Evolutionary conservation across 2,329 filamentous ascomycete genomes (phyloP).

Genomic region (Botrytis fabae): DNA sequence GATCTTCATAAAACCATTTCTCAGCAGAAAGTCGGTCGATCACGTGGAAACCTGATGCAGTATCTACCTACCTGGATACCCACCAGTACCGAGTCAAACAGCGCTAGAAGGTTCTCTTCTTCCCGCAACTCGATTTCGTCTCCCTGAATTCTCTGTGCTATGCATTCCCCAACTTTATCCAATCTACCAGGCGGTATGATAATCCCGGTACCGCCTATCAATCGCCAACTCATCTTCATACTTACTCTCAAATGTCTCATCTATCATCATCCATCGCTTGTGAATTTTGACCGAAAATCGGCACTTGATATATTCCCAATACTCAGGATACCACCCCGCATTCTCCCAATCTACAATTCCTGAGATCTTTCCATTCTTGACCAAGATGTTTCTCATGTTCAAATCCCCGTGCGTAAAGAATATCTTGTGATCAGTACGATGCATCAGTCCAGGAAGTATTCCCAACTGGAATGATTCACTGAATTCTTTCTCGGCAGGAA

Average conservation of each 20-base stretch:
- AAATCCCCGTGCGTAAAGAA: background rate
- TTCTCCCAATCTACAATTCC: conserved; percentile 1
- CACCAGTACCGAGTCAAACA: background rate
- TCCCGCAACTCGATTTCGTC: background rate
- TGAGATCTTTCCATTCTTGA: background rate
- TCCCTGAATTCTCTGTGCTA: background rate
- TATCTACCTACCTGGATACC: background rate
- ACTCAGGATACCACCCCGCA: background rate
- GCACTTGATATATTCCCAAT: background rate
- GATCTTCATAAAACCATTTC: background rate
- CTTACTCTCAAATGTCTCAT: background rate
- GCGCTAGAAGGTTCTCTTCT: background rate
- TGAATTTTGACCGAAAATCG: background rate
- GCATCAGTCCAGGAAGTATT: background rate
- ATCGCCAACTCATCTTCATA: background rate
- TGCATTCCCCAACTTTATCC: background rate
- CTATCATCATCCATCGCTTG: background rate
- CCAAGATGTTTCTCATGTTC: background rate
- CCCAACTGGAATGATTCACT: background rate
- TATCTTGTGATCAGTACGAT: background rate
- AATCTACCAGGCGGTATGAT: background rate
- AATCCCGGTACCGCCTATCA: background rate
- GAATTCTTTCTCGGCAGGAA: background rate
- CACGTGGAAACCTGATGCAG: background rate
- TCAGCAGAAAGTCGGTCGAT: background rate